Base-by-base conservation (phyloP, 768 basidiomycete species). In the Termitomyces sp. region DNA sequence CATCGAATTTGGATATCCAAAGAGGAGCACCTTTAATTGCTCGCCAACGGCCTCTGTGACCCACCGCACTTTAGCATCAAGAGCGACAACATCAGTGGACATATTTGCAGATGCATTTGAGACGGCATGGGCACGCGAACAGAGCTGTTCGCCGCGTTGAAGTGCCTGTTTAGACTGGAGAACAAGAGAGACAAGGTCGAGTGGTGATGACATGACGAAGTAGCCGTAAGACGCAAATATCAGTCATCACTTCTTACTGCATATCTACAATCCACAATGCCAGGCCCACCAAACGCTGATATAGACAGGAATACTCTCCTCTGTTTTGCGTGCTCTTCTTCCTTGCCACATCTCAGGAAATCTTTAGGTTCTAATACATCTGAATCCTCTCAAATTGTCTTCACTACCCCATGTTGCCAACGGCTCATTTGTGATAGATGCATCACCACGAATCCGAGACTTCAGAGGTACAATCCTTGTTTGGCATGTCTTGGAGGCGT, bases 61-160 rank as follows among this genome's bases (percentile, higher is more conserved):
- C 91, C 90, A 94, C 53, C 80, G 78, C 8, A 92, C 85, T 70
- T 87, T 90, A 31, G 91, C 90, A 65, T 92, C 89, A 20, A 91
- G 76, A 0, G 86, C 86, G 6, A 93, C 78, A 4, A 92, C 81
- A 64, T 91, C 88, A 13, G 90, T 74, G 0, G 84, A 81, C 39
- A 77, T 76, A 60, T 84, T 82, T 0, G 88, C 82, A 3, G 91
- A 90, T 43, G 78, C 72, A 61, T 82, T 82, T n/a, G 88, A 83
- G 22, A 86, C 71, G 1, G 69, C 64, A 64, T 87, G 83, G 2
- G 91, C 88, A 36, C 75, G 78, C 1, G 81, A 81, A 65, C 92
- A 93, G 5, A 93, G 78, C 50, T 85, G 80, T 72, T 92, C 80
- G 1, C 90, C 91, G 39, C 86, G 82, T 60, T 90, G 85, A 3